Evolutionary conservation across 2,329 filamentous ascomycete species (phyloP), one percentile per base, ranked within the genome.

Genomic region (Exserohilum turcica): DNA sequence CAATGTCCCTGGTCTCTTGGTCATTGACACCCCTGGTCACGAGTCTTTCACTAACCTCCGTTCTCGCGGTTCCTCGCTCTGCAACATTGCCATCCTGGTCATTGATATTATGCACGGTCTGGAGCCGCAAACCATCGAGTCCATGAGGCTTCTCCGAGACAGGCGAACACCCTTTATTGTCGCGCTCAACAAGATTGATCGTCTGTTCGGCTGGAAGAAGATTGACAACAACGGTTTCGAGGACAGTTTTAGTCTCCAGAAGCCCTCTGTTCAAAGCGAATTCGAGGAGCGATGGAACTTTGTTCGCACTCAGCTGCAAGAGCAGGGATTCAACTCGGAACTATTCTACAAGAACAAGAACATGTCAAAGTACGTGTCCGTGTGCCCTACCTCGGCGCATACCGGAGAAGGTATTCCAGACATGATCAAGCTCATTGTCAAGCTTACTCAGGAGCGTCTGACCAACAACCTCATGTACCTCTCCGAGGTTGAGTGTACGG

Each of bases 101-200:
- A 93, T 99, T 65, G 94, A 99, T 81, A 99, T 99, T 71, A 97
- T 99, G 94, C 94, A 99, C 84, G 95, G 95, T 73, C 85, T 99
- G 40, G 94, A 99, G 78, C 93, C 89, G 15, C 94, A 99, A 78
- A 99, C 94, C 13, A 83, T 97, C 28, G 95, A 99, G 78, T 99
- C 94, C 2, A 97, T 99, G 91, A 89, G 87, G 65, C 80, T 99
- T 60, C 86, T 99, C 46, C 86, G 93, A 71, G 93, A 97, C 68
- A 86, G 91, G 68, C 95, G 94, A 79, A 99, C 94, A 18, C 94
- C 94, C 5, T 99, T 99, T 80, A 96, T 99, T 65, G 95, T 99
- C 35, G 95, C 95, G 1, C 82, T 99, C 72, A 99, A 99, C 88
- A 99, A 99, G 83, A 97, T 99, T 65, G 94, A 99, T 85, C 92